These are phyloP conservation scores for Incumbomyces delicatus DNA, from an alignment of 2,329 filamentous ascomycete genomes.

Conservation along the genomic window DNA sequence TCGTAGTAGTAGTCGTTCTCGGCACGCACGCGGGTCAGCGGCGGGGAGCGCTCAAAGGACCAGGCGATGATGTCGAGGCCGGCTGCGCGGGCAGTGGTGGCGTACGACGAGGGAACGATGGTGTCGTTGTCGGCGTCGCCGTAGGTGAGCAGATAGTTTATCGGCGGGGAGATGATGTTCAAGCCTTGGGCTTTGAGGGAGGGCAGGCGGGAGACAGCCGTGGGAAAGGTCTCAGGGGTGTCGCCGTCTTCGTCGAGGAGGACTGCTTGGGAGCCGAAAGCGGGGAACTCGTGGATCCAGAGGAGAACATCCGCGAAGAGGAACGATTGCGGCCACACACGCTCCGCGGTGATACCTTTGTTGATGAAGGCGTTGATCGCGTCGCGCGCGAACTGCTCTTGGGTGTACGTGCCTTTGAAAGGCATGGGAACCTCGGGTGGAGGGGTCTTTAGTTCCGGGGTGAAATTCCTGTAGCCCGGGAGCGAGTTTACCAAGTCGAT, in stretches of 20 bases:
- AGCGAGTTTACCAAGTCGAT: slow-evolving; percentile 49
- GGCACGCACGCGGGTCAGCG: slow-evolving; percentile 42
- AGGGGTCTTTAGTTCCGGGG: slow-evolving; percentile 58
- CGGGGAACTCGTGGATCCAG: slow-evolving; percentile 54
- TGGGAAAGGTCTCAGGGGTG: slow-evolving; percentile 39
- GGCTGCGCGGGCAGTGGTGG: slow-evolving; percentile 48
- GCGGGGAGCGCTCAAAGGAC: slow-evolving; percentile 58
- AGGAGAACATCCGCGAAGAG: slow-evolving; percentile 54
- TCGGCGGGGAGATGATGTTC: slow-evolving; percentile 52
- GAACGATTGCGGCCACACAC: slow-evolving; percentile 58
- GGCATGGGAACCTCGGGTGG: slow-evolving; percentile 56
- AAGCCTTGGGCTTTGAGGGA: slow-evolving; percentile 49
- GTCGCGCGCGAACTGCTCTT: slow-evolving; percentile 55
- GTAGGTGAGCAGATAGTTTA: slow-evolving; percentile 51
- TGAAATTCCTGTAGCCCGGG: slow-evolving; percentile 48
- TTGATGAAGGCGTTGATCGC: slow-evolving; percentile 51
- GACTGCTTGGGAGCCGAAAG: slow-evolving; percentile 52
- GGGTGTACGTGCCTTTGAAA: slow-evolving; percentile 54
- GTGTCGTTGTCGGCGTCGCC: slow-evolving; percentile 35
- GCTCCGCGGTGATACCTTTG: slow-evolving; percentile 42
- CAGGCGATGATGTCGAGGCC: slow-evolving; percentile 58
- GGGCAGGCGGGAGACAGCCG: slow-evolving; percentile 48
- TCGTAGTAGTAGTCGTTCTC: slow-evolving; percentile 43
- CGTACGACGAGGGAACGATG: slow-evolving; percentile 56
- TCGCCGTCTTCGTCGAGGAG: slow-evolving; percentile 56